Conservation (phyloP, 192 early-diverging fungal species). For the Gaertneriomyces sp. region DNA sequence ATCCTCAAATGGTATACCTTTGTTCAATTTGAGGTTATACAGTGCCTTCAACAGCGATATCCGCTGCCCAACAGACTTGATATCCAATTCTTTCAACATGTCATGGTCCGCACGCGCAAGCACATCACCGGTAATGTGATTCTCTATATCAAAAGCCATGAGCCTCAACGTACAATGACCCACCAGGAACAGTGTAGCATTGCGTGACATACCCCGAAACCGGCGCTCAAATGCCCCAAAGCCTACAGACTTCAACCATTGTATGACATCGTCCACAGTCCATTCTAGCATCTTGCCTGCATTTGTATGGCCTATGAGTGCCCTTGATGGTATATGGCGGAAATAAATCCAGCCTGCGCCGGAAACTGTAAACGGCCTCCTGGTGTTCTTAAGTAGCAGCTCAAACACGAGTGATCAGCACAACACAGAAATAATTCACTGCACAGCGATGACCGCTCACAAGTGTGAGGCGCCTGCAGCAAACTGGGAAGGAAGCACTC, state of each 20-base stretch:
- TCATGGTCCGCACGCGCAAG: conserved; percentile 87
- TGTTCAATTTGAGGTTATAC: conserved; percentile 74
- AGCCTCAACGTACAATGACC: not conserved
- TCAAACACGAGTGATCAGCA: too few species aligned
- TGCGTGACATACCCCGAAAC: conserved; percentile 9
- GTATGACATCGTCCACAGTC: conserved; percentile 16
- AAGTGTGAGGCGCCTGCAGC: too few species aligned
- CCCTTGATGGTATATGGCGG: too few species aligned
- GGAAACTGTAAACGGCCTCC: too few species aligned
- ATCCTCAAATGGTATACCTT: conserved; percentile 73
- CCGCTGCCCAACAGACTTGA: conserved; percentile 81
- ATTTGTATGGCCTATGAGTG: too few species aligned
- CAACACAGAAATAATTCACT: too few species aligned
- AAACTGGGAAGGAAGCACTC: too few species aligned
- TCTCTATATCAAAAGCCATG: conserved; percentile 49
- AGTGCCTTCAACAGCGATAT: conserved; percentile 87
- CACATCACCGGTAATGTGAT: conserved; percentile 85
- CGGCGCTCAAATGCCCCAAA: conserved; percentile 11
- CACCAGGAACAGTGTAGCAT: not conserved
- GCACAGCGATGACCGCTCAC: too few species aligned
- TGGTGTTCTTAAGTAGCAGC: too few species aligned
- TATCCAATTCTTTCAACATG: conserved; percentile 81
- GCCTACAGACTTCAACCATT: conserved; percentile 17
- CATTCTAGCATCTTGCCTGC: conserved; percentile 19
- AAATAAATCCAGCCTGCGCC: too few species aligned